A percentile compares a stretch with the other conserved stretches of the same genome.
Conservation (phyloP, 2,329 filamentous ascomycete species). For the Laburnicola sp. region DNA sequence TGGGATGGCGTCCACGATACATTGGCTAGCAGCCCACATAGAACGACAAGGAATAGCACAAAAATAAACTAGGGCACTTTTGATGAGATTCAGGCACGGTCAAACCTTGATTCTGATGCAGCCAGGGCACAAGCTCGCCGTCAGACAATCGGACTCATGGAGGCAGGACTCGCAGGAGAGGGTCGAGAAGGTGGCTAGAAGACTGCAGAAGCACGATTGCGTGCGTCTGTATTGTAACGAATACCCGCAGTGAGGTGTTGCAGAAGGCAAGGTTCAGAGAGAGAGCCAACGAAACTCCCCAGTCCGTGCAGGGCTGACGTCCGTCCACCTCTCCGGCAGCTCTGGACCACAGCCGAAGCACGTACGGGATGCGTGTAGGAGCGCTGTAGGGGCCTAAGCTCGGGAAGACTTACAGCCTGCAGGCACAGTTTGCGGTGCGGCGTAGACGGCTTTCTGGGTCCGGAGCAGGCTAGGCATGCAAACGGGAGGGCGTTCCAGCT, state of each 20-base stretch:
- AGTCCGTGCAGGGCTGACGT: constrained; percentile 47
- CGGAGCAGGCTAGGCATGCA: constrained; percentile 31
- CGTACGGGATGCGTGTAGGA: constrained; percentile 28
- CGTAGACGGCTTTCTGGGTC: constrained; percentile 32
- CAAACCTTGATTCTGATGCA: constrained; percentile 34
- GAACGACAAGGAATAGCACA: constrained; percentile 35
- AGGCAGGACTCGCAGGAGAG: constrained; percentile 27
- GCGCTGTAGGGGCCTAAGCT: constrained; percentile 17
- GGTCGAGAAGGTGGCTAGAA: constrained; percentile 27
- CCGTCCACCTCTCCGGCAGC: constrained; percentile 40
- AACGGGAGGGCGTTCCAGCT: constrained; percentile 23
- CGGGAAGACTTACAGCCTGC: constrained; percentile 38
- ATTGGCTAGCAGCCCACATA: constrained; percentile 38
- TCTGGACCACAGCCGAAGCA: constrained; percentile 39
- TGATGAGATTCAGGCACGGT: constrained; percentile 32
- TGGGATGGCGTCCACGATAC: constrained; percentile 38
- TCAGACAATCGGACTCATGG: constrained; percentile 37
- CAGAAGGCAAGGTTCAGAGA: constrained; percentile 39
- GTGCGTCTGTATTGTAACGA: constrained; percentile 41
- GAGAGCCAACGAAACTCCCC: constrained; percentile 39
- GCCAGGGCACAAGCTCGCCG: constrained; percentile 36
- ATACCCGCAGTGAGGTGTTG: constrained; percentile 39
- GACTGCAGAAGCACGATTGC: constrained; percentile 38
- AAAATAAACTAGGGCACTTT: constrained; percentile 32
- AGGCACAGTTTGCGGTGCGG: constrained; percentile 33